Conservation (phyloP, 306 rosid genomes). For the Prunus armeniaca region DNA sequence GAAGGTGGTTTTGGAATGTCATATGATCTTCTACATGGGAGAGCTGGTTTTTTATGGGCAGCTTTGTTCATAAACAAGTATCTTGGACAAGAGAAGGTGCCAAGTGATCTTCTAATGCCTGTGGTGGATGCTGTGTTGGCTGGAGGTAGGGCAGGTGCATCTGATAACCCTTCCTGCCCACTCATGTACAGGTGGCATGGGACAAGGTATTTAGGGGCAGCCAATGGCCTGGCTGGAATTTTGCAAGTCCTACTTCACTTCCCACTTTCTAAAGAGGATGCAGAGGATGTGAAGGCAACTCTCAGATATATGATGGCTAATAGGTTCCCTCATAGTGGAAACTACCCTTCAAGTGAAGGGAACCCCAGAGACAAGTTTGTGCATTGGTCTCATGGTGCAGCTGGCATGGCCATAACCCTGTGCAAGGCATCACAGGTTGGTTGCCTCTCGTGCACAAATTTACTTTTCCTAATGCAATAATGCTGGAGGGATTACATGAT, state of each 20-base stretch:
- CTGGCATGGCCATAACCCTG: slow-evolving; percentile 80
- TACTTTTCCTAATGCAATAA: not conserved
- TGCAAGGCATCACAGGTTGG: slow-evolving; percentile 86
- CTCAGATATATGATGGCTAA: slow-evolving; percentile 74
- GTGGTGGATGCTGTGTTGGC: slow-evolving; percentile 71
- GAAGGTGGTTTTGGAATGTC: slow-evolving; percentile 99
- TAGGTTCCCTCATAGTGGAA: slow-evolving; percentile 78
- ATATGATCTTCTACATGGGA: slow-evolving; percentile 80
- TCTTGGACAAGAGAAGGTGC: slow-evolving; percentile 53
- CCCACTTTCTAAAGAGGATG: slow-evolving; percentile 54
- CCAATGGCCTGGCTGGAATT: slow-evolving; percentile 85
- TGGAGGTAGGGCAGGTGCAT: slow-evolving; percentile 89
- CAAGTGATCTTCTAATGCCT: slow-evolving; percentile 54
- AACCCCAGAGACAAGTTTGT: slow-evolving; percentile 77
- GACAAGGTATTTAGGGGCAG: slow-evolving; percentile 86
- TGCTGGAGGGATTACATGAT: no score
- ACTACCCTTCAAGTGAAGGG: slow-evolving; percentile 94
- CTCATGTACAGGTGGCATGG: slow-evolving; percentile 95
- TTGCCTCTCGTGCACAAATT: not conserved
- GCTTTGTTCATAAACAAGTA: slow-evolving; percentile 68
- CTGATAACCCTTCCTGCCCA: slow-evolving; percentile 72
- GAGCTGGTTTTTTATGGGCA: slow-evolving; percentile 87
- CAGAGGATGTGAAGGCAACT: slow-evolving; percentile 75
- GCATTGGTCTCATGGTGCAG: slow-evolving; percentile 92
- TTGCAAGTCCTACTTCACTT: slow-evolving; percentile 78